Evolutionary conservation across 805 yeast species (phyloP).

Genomic region (Cyberlindnera euphorbiiphila): DNA sequence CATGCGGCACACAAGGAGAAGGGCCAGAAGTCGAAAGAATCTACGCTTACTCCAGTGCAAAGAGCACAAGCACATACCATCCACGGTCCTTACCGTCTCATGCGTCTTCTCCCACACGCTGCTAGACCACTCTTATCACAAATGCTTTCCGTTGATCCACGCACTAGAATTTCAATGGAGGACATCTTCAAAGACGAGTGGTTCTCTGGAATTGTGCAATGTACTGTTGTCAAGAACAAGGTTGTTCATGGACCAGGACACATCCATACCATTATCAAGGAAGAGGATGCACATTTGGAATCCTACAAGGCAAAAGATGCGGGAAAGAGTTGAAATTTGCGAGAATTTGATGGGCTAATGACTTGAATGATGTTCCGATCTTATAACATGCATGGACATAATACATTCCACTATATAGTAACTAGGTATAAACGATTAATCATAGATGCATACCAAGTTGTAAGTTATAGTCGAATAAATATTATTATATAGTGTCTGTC

Average conservation of each 20-base stretch:
- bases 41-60: too few species aligned
- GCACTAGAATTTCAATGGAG: constrained; percentile 58
- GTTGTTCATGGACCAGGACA: constrained; percentile 45
- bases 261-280: constrained; percentile 45
- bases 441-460: background rate
- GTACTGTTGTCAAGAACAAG: constrained; percentile 46
- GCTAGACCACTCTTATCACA: constrained; percentile 69
- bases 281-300: constrained; percentile 43
- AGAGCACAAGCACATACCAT: constrained; percentile 26
- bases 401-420: background rate
- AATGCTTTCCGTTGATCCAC: constrained; percentile 61
- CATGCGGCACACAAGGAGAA: too few species aligned
- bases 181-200: constrained; percentile 69
- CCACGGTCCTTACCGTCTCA: constrained; percentile 78
- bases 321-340: constrained; percentile 5
- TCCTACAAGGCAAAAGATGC: constrained; percentile 33
- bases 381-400: background rate
- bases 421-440: too few species aligned
- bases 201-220: constrained; percentile 58
- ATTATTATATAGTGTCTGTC: background rate
- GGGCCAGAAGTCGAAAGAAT: too few species aligned
- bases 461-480: background rate
- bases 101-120: constrained; percentile 81
- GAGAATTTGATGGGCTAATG: too few species aligned
- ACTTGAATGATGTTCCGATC: constrained; percentile 1